Conservation (phyloP, 768 basidiomycete genomes). For the Rhodotorula babjevae region DNA sequence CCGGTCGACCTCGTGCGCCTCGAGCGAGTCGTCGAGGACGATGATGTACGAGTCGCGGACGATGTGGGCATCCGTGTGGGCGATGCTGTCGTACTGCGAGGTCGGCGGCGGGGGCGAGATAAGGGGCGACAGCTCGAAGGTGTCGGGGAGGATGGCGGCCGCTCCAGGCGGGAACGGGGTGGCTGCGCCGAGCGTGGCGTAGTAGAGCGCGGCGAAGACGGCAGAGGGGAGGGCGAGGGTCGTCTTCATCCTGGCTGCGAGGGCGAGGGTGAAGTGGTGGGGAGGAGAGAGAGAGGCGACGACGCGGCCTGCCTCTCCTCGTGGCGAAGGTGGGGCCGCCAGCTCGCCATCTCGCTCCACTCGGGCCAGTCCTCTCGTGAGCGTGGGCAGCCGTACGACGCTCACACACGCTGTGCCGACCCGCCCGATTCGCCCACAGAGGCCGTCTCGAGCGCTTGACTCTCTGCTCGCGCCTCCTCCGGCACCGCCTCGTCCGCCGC, state of each 20-base stretch:
- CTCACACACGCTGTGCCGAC: too few species aligned
- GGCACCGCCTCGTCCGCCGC: too few species aligned
- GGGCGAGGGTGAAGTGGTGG: neutral
- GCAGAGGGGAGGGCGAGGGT: constrained; percentile 15
- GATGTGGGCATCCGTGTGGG: constrained; percentile 34
- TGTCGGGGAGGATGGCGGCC: neutral
- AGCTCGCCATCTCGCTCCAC: neutral
- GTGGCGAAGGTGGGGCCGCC: neutral
- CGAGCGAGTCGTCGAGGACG: constrained; percentile 69
- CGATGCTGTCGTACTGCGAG: neutral
- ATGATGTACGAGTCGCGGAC: constrained; percentile 93
- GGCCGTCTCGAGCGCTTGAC: too few species aligned
- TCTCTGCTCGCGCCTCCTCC: too few species aligned
- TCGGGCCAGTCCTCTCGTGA: too few species aligned
- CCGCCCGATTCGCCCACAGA: too few species aligned
- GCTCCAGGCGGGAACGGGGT: constrained; percentile 39
- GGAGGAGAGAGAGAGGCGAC: constrained; percentile 2
- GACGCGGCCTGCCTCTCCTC: too few species aligned
- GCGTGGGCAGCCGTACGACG: too few species aligned
- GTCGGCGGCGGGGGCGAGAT: constrained; percentile 32
- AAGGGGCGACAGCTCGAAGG: constrained; percentile 43
- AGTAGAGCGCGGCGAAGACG: constrained; percentile 15
- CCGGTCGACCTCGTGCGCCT: constrained; percentile 53
- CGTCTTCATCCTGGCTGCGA: neutral
- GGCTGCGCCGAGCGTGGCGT: constrained; percentile 38